Evolutionary conservation across 345 rosid genomes (phyloP).

Genomic region (Citrus hindsii): DNA sequence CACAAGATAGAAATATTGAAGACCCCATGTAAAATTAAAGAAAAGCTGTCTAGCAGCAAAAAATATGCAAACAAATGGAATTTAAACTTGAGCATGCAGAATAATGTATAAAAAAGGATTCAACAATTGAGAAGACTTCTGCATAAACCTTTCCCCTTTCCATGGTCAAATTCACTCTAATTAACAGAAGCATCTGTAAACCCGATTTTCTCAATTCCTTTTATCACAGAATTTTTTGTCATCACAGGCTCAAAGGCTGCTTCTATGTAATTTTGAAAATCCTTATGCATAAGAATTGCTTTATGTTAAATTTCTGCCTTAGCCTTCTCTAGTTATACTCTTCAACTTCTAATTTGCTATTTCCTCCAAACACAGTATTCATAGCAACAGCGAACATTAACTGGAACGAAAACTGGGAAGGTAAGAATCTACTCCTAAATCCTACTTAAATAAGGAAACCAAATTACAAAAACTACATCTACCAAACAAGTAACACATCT

Average conservation of each 20-base stretch:
- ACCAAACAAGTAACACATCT: background rate
- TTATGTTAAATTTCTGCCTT: background rate
- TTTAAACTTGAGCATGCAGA: background rate
- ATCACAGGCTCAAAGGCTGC: background rate
- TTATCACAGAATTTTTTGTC: background rate
- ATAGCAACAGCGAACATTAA: background rate
- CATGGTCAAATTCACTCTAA: background rate
- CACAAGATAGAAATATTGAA: conserved; percentile 13
- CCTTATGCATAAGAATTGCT: background rate
- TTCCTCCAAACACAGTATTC: background rate
- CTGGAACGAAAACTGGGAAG: background rate
- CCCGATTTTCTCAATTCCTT: background rate
- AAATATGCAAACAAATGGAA: background rate
- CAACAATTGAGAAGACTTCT: background rate
- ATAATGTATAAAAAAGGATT: background rate
- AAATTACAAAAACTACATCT: background rate
- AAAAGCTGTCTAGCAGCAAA: background rate
- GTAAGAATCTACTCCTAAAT: background rate
- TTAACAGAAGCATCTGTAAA: background rate
- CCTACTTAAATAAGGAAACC: background rate
- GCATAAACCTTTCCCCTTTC: background rate
- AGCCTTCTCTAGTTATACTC: background rate
- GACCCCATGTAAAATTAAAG: background rate
- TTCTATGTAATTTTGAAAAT: background rate
- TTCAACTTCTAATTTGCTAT: background rate